Evolutionary conservation across 371 early-diverging fungal species (phyloP).

Genomic region (Mortierella sp.): DNA sequence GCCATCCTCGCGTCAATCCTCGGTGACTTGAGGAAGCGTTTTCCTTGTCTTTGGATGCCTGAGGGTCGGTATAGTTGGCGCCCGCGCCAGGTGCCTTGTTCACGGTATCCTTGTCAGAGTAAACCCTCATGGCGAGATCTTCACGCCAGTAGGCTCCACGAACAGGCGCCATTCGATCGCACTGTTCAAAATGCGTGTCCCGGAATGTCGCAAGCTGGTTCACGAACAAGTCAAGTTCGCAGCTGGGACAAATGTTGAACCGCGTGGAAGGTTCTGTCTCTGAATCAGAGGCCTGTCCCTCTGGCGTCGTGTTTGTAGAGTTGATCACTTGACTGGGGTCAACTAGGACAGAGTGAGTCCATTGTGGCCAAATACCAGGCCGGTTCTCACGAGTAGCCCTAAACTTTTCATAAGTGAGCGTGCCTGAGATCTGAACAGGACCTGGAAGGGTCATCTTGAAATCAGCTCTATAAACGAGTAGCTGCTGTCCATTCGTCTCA

Average conservation of each 20-base stretch:
- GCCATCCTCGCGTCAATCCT: constrained; percentile 35
- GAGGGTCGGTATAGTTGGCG: no score
- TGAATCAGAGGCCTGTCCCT: neutral
- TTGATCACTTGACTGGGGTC: constrained; percentile 10
- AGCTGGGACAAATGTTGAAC: constrained; percentile 27
- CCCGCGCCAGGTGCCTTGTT: constrained; percentile 32
- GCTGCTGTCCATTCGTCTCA: neutral
- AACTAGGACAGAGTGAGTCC: constrained; percentile 23
- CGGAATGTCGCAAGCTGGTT: constrained; percentile 13
- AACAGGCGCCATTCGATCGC: constrained; percentile 39
- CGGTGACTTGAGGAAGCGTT: neutral
- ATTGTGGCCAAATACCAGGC: constrained; percentile 41
- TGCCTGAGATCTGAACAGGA: constrained; percentile 19
- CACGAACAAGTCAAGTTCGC: constrained; percentile 25
- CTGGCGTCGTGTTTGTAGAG: neutral
- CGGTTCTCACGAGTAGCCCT: constrained; percentile 33
- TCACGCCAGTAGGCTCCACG: constrained; percentile 42
- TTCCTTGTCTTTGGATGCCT: no score
- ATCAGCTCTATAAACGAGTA: constrained; percentile 37
- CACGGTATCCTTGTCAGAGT: constrained; percentile 21
- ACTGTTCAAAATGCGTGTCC: constrained; percentile 26
- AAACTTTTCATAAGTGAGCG: constrained; percentile 34
- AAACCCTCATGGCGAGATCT: constrained; percentile 25
- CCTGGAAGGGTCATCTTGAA: constrained; percentile 40
- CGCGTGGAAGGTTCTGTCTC: neutral